These are phyloP conservation scores for Colletotrichum caudatum DNA, from an alignment of 2,329 filamentous ascomycete species.

Conservation along the genomic window DNA sequence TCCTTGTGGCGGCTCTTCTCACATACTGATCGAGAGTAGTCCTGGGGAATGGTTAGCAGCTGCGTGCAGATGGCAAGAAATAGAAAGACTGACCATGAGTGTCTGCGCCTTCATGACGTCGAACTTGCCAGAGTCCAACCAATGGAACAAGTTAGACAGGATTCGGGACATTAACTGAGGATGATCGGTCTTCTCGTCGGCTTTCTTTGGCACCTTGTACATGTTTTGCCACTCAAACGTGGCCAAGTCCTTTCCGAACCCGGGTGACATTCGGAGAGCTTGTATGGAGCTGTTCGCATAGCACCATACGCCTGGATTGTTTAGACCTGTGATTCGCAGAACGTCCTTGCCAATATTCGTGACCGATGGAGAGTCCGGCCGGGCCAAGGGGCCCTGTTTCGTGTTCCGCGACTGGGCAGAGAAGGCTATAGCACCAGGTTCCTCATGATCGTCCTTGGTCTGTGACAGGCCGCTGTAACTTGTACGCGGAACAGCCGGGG, in stretches of 20 bases:
- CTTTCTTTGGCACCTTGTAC: constrained; percentile 76
- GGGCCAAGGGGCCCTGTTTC: constrained; percentile 37
- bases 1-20: constrained; percentile 46
- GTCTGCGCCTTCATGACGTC: constrained; percentile 65
- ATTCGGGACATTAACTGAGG: constrained; percentile 72
- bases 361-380: constrained; percentile 34
- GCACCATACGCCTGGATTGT: constrained; percentile 86
- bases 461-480: constrained; percentile 81
- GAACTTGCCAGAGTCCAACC: constrained; percentile 66
- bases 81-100: constrained; percentile 63
- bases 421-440: constrained; percentile 18
- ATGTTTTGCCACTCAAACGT: constrained; percentile 68
- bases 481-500: constrained; percentile 73
- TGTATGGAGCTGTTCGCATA: constrained; percentile 95
- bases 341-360: constrained; percentile 42
- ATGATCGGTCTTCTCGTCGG: constrained; percentile 63
- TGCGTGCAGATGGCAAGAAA: background rate
- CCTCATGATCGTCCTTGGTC: constrained; percentile 38
- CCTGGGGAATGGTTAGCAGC: constrained; percentile 53
- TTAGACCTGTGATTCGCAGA: constrained; percentile 75
- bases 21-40: constrained; percentile 60
- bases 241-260: constrained; percentile 75
- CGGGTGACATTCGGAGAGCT: constrained; percentile 78
- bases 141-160: constrained; percentile 69
- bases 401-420: constrained; percentile 25